Conservation (phyloP, 352 stramenopile genomes). For the Pilasporangium apinafurcum region DNA sequence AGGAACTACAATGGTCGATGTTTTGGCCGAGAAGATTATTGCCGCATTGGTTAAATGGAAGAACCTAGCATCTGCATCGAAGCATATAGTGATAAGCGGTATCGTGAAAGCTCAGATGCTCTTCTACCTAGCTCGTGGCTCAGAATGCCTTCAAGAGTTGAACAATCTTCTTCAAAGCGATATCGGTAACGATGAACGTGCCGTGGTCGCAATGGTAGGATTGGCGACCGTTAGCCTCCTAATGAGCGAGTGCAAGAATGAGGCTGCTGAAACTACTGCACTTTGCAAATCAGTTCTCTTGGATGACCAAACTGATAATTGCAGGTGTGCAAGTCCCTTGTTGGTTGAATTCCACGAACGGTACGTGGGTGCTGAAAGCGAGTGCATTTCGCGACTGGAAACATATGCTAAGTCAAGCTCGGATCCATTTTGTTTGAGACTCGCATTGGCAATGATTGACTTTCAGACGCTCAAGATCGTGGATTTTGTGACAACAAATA, state of each 20-base stretch:
- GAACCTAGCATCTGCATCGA: not conserved
- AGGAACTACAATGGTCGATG: too few relatives aligned
- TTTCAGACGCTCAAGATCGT: slow-evolving; percentile 10
- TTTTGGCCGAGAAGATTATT: slow-evolving; percentile 2
- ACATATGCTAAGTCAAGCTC: slow-evolving; percentile 16
- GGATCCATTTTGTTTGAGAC: slow-evolving; percentile 10
- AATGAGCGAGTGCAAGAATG: slow-evolving; percentile 1
- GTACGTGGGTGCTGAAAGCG: slow-evolving; percentile 8
- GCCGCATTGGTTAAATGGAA: not conserved
- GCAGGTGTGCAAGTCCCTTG: slow-evolving; percentile 9
- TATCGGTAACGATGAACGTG: slow-evolving; percentile 4
- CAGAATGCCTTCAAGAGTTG: not conserved
- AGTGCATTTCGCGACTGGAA: slow-evolving; percentile 18
- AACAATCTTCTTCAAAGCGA: slow-evolving; percentile 1
- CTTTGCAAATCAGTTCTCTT: slow-evolving; percentile 27
- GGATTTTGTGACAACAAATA: not conserved
- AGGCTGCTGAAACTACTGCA: slow-evolving; percentile 8
- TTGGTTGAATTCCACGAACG: slow-evolving; percentile 42
- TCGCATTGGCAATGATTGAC: slow-evolving; percentile 32
- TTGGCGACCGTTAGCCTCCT: slow-evolving; percentile 29
- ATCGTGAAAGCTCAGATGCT: slow-evolving; percentile 5
- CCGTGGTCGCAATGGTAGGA: slow-evolving; percentile 18
- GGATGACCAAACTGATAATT: not conserved
- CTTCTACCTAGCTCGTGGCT: slow-evolving; percentile 1
- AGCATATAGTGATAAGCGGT: not conserved